Percentiles rank a stretch among this genome's conserved stretches.
These are phyloP conservation scores for Leptoxyphium fumago DNA, from an alignment of 2,329 filamentous ascomycete genomes.

Conservation along the genomic window DNA sequence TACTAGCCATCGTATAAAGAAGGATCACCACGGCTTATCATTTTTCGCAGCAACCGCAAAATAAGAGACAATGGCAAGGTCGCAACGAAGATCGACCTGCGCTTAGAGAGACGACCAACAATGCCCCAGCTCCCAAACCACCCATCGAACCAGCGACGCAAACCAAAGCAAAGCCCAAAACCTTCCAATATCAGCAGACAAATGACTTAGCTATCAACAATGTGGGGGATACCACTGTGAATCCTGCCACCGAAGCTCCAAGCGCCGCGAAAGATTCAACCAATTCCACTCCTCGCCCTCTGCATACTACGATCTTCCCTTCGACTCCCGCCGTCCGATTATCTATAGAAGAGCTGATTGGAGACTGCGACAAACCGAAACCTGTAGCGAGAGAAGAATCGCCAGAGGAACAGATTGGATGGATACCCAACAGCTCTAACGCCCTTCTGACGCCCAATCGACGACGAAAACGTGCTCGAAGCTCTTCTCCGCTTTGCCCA, in stretches of 20 bases:
- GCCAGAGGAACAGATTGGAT: slow-evolving; percentile 46
- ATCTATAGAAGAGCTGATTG: slow-evolving; percentile 45
- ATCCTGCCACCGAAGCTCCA: slow-evolving; percentile 1
- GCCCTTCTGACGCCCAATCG: slow-evolving; percentile 28
- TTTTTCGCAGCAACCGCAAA: slow-evolving; percentile 7
- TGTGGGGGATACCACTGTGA: slow-evolving; percentile 2
- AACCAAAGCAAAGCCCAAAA: slow-evolving; percentile 40
- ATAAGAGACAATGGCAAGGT: slow-evolving; percentile 11
- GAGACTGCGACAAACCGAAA: slow-evolving; percentile 41
- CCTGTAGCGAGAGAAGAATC: slow-evolving; percentile 34
- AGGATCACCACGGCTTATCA: slow-evolving; percentile 1
- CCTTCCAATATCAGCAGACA: slow-evolving; percentile 26
- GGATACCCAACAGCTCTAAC: slow-evolving; percentile 35
- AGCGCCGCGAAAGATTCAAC: slow-evolving; percentile 1
- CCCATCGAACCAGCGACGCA: slow-evolving; percentile 36
- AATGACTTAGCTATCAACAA: neutral
- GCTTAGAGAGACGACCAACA: slow-evolving; percentile 10
- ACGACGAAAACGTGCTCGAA: slow-evolving; percentile 30
- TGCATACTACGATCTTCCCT: slow-evolving; percentile 27
- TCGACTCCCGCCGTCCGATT: slow-evolving; percentile 45
- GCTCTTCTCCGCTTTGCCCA: slow-evolving; percentile 29
- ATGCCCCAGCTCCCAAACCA: slow-evolving; percentile 20
- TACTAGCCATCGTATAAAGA: neutral
- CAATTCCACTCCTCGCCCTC: slow-evolving; percentile 8
- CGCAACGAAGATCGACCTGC: slow-evolving; percentile 6